Conservation (phyloP, 768 basidiomycete genomes). For the Asterophora parasitica region DNA sequence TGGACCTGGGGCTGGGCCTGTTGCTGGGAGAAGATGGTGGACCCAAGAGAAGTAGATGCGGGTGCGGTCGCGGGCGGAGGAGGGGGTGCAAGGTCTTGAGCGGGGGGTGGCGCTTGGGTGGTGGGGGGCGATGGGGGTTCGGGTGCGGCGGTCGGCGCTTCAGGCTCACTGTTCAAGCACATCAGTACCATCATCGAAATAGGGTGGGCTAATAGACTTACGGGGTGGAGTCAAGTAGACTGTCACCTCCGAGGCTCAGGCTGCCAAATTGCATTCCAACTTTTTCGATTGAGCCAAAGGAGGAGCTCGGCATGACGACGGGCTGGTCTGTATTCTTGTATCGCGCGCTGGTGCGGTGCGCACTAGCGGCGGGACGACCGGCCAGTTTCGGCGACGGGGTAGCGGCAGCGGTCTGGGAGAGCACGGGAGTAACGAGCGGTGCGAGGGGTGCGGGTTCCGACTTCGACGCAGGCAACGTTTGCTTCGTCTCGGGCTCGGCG, state of each 20-base stretch:
- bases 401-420: constrained; percentile 31
- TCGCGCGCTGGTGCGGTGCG: constrained; percentile 54
- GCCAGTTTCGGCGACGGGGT: constrained; percentile 48
- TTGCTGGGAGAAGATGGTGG: constrained; percentile 45
- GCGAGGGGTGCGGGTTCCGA: constrained; percentile 34
- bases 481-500: constrained; percentile 27
- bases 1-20: constrained; percentile 33
- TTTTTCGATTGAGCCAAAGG: constrained; percentile 65
- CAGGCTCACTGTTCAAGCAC: constrained; percentile 10
- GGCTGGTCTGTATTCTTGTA: constrained; percentile 75
- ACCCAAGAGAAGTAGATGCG: constrained; percentile 32
- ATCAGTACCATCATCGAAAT: constrained; percentile 7
- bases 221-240: constrained; percentile 48
- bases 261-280: constrained; percentile 91
- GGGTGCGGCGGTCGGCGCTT: constrained; percentile 19
- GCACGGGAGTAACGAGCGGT: constrained; percentile 24
- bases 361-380: constrained; percentile 45
- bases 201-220: constrained; percentile 31
- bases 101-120: constrained; percentile 21
- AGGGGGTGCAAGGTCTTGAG: constrained; percentile 31
- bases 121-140: constrained; percentile 32
- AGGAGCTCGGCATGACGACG: constrained; percentile 73
- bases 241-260: constrained; percentile 69
- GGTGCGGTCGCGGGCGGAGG: constrained; percentile 37
- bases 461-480: constrained; percentile 21